Percentiles rank a stretch among this genome's conserved stretches.
These are phyloP conservation scores for Verbena officinalis DNA, from an alignment of 257 asterid species.

Conservation along the genomic window DNA sequence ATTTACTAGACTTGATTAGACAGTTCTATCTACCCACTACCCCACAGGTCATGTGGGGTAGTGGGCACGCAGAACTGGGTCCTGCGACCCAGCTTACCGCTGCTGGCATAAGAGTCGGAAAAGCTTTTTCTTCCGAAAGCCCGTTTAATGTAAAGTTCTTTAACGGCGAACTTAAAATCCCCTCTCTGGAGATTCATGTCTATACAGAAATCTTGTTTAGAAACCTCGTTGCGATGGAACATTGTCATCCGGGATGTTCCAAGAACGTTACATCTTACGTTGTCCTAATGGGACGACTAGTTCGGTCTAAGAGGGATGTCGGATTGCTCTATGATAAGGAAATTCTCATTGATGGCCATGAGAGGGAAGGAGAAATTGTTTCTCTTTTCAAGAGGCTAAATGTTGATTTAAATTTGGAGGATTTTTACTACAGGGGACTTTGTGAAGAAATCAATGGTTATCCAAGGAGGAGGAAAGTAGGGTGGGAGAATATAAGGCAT, in stretches of 20 bases:
- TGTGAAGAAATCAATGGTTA: slow-evolving; percentile 40
- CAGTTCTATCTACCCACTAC: slow-evolving; percentile 47
- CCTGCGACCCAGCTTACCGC: slow-evolving; percentile 31
- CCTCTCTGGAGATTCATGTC: slow-evolving; percentile 38
- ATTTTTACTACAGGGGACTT: slow-evolving; percentile 49
- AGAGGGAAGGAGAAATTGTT: slow-evolving; percentile 37
- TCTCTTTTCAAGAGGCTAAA: slow-evolving; percentile 33
- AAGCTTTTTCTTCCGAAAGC: slow-evolving; percentile 14
- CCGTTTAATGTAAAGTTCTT: slow-evolving; percentile 35
- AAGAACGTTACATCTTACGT: slow-evolving; percentile 47
- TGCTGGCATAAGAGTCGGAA: slow-evolving; percentile 40
- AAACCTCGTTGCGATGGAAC: slow-evolving; percentile 59
- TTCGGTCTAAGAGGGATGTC: slow-evolving; percentile 39
- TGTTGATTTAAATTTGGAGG: slow-evolving; percentile 39
- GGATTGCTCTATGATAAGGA: slow-evolving; percentile 34
- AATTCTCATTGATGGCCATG: slow-evolving; percentile 34
- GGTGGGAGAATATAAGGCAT: slow-evolving; percentile 28
- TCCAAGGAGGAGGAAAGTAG: slow-evolving; percentile 28
- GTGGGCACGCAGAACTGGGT: slow-evolving; percentile 1
- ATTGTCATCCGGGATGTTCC: slow-evolving; percentile 30
- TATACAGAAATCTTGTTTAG: slow-evolving; percentile 47
- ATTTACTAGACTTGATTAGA: slow-evolving; percentile 54
- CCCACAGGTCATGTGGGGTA: slow-evolving; percentile 25
- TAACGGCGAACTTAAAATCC: slow-evolving; percentile 38
- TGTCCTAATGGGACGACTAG: slow-evolving; percentile 41